These are phyloP conservation scores for Trichoderma lentiforme DNA, from an alignment of 2,329 filamentous ascomycete genomes.

Conservation along the genomic window DNA sequence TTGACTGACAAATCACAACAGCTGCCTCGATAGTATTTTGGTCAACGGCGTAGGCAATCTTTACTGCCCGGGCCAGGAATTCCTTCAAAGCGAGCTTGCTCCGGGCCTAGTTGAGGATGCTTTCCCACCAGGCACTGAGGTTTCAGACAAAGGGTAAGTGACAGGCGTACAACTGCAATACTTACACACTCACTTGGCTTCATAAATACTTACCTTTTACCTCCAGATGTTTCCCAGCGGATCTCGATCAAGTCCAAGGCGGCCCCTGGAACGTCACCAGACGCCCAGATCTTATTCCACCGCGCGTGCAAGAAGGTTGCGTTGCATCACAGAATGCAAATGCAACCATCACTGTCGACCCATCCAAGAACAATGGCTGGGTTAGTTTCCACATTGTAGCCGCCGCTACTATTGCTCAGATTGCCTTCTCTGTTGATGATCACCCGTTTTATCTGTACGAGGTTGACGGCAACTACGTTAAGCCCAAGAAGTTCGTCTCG, in stretches of 20 bases:
- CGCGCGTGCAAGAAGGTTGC: conserved; percentile 44
- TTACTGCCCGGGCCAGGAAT: conserved; percentile 44
- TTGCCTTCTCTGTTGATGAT: conserved; percentile 48
- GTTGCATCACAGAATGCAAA: conserved; percentile 37
- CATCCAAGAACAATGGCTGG: conserved; percentile 37
- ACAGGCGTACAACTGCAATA: neutral
- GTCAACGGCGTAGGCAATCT: conserved; percentile 60
- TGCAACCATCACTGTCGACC: conserved; percentile 36
- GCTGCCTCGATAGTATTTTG: conserved; percentile 60
- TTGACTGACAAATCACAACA: conserved; percentile 22
- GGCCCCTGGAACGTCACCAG: conserved; percentile 29
- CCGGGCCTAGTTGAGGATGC: conserved; percentile 27
- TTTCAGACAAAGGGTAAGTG: conserved; percentile 43
- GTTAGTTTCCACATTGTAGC: conserved; percentile 54
- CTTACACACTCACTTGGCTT: no score
- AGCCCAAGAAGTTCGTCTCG: conserved; percentile 48
- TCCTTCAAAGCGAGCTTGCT: conserved; percentile 40
- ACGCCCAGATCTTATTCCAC: conserved; percentile 39
- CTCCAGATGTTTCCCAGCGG: neutral
- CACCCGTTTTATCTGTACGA: conserved; percentile 53
- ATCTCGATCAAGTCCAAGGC: conserved; percentile 4
- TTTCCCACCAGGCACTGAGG: conserved; percentile 28
- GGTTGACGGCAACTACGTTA: conserved; percentile 53
- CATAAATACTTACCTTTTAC: neutral
- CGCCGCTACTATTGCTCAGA: conserved; percentile 44